Evolutionary conservation across 2,329 filamentous ascomycete species (phyloP), one percentile per base, ranked within the genome.

Genomic region (Fusarium chuoi): DNA sequence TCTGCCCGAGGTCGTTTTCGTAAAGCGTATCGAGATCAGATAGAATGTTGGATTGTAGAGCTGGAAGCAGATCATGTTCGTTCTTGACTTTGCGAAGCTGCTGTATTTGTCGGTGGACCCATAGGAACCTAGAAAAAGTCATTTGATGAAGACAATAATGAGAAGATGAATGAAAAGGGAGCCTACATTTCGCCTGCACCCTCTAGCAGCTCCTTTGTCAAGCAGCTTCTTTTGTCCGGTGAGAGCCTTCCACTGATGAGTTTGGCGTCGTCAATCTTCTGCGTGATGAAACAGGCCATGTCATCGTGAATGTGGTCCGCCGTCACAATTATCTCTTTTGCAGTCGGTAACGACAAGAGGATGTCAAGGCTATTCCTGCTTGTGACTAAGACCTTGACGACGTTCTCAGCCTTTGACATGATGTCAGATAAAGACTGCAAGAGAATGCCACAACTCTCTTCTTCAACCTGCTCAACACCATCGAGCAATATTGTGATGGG

Each of bases 401-500:
- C 38, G 24, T 71, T 61, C 22, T 35, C 28, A 7, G 56, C 46
- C 26, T 7, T 54, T 15, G 48, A 61, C 14, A 36, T 61, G 18
- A 71, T 49, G 4, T n/a, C 33, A 35, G 38, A 46, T 17, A 71
- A 38, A 1, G 35, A 44, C 18, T 44, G 26, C 12, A 65, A 44
- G 3, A 71, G 30, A 28, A 5, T 2, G 24, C 20, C 15, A 2
- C 30, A 44, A 6, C 58, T 33, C 12, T 49, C 33, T 8, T 54
- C 52, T 6, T 49, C 35, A 20, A 70, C 20, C 18, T 39, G 44
- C 15, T 66, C 61, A 13, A 70, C 35, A 9, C 39, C 65, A 28
- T 38, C 38, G 14, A 71, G 24, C 4, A 71, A 10, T 38, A 71
- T 59, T 14, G 61, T 65, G 20, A 70, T 30, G 17, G 65, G 35